These are phyloP conservation scores for Pythium sukuiense DNA, from an alignment of 352 stramenopile genomes.

Conservation along the genomic window DNA sequence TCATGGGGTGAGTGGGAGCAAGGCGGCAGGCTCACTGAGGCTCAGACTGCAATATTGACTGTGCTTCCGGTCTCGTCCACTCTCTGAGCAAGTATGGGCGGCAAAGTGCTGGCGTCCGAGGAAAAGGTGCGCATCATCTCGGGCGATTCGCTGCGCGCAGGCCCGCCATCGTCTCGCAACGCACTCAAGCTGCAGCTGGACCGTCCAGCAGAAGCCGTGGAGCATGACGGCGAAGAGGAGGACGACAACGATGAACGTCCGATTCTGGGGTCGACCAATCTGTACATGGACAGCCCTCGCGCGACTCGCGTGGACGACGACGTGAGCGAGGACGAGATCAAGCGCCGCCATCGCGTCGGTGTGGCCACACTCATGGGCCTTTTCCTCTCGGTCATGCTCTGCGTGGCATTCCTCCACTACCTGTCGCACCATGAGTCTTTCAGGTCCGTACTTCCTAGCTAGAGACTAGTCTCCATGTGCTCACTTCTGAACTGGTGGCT, in stretches of 20 bases:
- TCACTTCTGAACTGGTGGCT: background rate
- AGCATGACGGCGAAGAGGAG: constrained; percentile 36
- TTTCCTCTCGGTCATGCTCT: constrained; percentile 60
- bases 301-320: constrained; percentile 41
- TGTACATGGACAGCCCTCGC: constrained; percentile 76
- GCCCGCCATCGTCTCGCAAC: background rate
- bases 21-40: background rate
- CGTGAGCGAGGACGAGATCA: constrained; percentile 51
- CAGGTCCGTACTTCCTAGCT: constrained; percentile 34
- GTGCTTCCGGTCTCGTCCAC: too few species aligned
- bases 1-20: too few species aligned
- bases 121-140: constrained; percentile 58
- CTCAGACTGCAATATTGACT: constrained; percentile 12
- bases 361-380: constrained; percentile 56
- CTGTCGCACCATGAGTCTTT: constrained; percentile 72
- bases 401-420: constrained; percentile 60
- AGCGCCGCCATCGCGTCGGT: constrained; percentile 53
- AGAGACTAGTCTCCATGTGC: background rate
- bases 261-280: constrained; percentile 43
- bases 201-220: constrained; percentile 28
- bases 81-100: constrained; percentile 11
- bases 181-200: constrained; percentile 32
- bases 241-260: constrained; percentile 43
- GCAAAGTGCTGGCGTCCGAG: constrained; percentile 29
- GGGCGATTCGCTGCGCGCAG: constrained; percentile 37